A percentile compares a stretch with the other conserved stretches of the same genome.
Evolutionary conservation across 805 yeast species (phyloP).

Genomic region (Candida odintsovae): DNA sequence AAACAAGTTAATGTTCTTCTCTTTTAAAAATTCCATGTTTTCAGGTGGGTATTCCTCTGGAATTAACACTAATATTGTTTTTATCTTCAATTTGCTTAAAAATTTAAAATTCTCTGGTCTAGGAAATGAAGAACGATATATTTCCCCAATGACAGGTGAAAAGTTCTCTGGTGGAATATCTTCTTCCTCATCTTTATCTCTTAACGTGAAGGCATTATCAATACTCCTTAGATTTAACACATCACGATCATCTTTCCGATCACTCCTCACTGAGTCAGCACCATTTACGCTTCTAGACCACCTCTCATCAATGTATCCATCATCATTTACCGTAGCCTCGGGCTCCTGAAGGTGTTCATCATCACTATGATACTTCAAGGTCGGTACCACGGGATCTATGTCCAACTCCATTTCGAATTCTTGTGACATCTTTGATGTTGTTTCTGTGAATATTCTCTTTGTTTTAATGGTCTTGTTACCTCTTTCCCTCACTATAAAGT

Average conservation of each 20-base stretch:
- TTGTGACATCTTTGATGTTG: constrained; percentile 6
- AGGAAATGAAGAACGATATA: constrained; percentile 89
- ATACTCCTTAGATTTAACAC: constrained; percentile 9
- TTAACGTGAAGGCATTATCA: constrained; percentile 13
- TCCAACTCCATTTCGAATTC: constrained; percentile 10
- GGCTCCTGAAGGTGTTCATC: constrained; percentile 15
- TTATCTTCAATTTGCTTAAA: constrained; percentile 54
- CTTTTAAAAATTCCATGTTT: constrained; percentile 56
- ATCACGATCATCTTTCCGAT: constrained; percentile 3
- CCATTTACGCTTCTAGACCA: neutral
- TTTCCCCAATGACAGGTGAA: constrained; percentile 69
- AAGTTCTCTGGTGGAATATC: constrained; percentile 82
- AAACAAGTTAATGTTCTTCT: constrained; percentile 60
- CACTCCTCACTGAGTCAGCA: neutral
- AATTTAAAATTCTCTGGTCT: constrained; percentile 75
- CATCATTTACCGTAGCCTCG: constrained; percentile 3
- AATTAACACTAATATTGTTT: constrained; percentile 74
- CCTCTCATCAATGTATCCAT: constrained; percentile 4
- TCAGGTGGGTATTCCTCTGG: constrained; percentile 90
- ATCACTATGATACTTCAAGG: constrained; percentile 11
- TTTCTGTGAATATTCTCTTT: neutral
- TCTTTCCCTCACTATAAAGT: neutral
- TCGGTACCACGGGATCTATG: constrained; percentile 1
- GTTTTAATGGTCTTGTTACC: neutral
- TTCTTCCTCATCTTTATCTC: constrained; percentile 8